Percentiles rank a stretch among this genome's conserved stretches.
These are phyloP conservation scores for Kwoniella europaea DNA, from an alignment of 768 basidiomycete species.

Conservation along the genomic window DNA sequence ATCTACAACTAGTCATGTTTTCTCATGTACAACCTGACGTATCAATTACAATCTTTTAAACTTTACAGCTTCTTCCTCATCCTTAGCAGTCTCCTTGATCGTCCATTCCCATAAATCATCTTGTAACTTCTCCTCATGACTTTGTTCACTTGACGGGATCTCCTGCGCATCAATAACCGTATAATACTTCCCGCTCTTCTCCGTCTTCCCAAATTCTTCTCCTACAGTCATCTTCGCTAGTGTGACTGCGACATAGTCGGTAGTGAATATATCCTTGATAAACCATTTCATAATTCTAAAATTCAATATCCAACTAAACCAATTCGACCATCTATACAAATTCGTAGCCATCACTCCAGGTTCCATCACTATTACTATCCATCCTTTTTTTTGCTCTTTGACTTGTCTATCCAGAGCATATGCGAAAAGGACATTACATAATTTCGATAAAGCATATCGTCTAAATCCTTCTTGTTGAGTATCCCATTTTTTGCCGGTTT, in stretches of 20 bases:
- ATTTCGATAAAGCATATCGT: slow-evolving; percentile 21
- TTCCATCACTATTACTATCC: slow-evolving; percentile 19
- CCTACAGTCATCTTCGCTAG: slow-evolving; percentile 7
- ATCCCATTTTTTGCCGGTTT: background rate
- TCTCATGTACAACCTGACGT: background rate
- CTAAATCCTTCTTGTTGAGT: slow-evolving; percentile 4
- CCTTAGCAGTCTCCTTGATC: slow-evolving; percentile 14
- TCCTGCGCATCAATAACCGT: slow-evolving; percentile 3
- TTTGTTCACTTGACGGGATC: slow-evolving; percentile 4
- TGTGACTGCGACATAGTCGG: background rate
- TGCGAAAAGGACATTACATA: slow-evolving; percentile 21
- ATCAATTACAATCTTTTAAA: background rate
- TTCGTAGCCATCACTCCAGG: slow-evolving; percentile 24
- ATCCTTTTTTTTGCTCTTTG: background rate
- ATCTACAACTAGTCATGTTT: too few relatives aligned
- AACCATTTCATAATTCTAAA: background rate
- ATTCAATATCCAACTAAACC: background rate
- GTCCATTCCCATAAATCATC: slow-evolving; percentile 27
- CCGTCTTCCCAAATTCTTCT: slow-evolving; percentile 9
- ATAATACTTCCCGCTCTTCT: slow-evolving; percentile 23
- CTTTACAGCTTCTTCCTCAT: slow-evolving; percentile 1
- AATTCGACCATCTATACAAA: slow-evolving; percentile 12
- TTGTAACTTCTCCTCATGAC: slow-evolving; percentile 10
- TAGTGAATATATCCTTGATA: background rate
- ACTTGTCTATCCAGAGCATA: slow-evolving; percentile 18